Percentiles rank a stretch among this genome's conserved stretches.
Conservation (phyloP, 257 asterid species). For the Jaltomata sinuosa region DNA sequence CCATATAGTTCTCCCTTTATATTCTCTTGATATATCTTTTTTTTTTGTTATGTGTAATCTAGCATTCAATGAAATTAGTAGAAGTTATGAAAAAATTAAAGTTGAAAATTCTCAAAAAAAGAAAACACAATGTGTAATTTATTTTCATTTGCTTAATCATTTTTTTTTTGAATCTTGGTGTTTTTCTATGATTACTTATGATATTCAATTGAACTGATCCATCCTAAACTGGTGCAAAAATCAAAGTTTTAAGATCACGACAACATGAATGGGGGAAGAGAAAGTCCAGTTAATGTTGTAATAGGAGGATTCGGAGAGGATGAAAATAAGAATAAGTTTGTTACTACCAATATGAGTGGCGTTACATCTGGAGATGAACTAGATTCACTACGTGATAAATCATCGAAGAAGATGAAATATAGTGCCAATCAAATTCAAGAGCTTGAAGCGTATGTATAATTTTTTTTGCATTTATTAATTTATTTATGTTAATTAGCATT, state of each 20-base stretch:
- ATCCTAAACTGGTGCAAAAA: too few relatives aligned
- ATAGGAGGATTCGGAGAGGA: slow-evolving; percentile 30
- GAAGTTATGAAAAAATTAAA: background rate
- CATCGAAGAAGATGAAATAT: slow-evolving; percentile 38
- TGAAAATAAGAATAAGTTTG: slow-evolving; percentile 45
- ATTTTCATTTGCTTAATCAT: too few relatives aligned
- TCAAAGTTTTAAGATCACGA: slow-evolving; percentile 2
- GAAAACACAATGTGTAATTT: too few relatives aligned
- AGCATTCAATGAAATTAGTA: background rate
- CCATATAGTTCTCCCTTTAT: background rate
- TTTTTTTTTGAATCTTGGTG: too few relatives aligned
- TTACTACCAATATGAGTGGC: slow-evolving; percentile 43
- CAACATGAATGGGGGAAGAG: slow-evolving; percentile 40
- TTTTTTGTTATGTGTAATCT: background rate
- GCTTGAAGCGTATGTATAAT: slow-evolving; percentile 48
- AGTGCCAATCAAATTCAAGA: slow-evolving; percentile 63
- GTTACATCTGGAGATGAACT: slow-evolving; percentile 58
- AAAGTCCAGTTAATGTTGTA: slow-evolving; percentile 19
- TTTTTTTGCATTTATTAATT: background rate
- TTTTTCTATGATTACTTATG: too few relatives aligned
- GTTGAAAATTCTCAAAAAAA: background rate
- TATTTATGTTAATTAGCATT: background rate
- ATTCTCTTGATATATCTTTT: background rate
- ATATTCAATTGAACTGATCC: too few relatives aligned
- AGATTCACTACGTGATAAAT: slow-evolving; percentile 9